Evolutionary conservation across 2,329 filamentous ascomycete species (phyloP), one percentile per base, ranked within the genome.

Genomic region (Hymenoscyphus infarciens): DNA sequence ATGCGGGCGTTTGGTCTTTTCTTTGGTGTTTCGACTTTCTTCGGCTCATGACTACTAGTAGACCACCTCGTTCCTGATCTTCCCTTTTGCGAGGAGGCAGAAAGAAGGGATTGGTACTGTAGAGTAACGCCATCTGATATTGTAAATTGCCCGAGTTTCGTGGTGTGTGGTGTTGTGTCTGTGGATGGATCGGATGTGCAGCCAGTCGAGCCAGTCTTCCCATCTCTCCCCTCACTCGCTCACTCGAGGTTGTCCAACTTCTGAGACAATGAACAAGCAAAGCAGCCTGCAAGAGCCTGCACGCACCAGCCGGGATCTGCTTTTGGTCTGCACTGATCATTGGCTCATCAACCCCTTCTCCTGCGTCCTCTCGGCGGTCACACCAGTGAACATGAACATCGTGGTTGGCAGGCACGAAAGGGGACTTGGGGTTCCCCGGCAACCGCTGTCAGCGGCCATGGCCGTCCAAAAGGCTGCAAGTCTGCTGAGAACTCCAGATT

Each of bases 181-280:
- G 42, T 49, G 42, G 42, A 49, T 49, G 42, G 42, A 49, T 22
- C n/a, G 42, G 42, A 49, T 49, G 42, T 49, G 42, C 25, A n/a
- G n/a, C n/a, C n/a, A n/a, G n/a, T n/a, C n/a, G n/a, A 3, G 33
- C 33, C 13, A 35, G 10, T 35, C 33, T 15, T 27, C 25, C 25
- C 25, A 27, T 27, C 25, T 27, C 25, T 27, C 25, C 25, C 25
- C 25, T 27, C 25, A 27, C 25, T 27, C 25, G 25, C 25, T 27
- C 25, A 27, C 25, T 27, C 25, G 25, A 16, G 38, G 4, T n/a
- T n/a, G 13, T 42, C 39, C 33, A 35, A 35, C 33, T 35, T 19
- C 39, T 45, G 39, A 49, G n/a, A 49, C 42, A 49, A 19, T 22
- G 19, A 49, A 49, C 42, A 49, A 11, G 25, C 25, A 27, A 4